Conservation (phyloP, 768 basidiomycete species). For the Podaxis sp. region DNA sequence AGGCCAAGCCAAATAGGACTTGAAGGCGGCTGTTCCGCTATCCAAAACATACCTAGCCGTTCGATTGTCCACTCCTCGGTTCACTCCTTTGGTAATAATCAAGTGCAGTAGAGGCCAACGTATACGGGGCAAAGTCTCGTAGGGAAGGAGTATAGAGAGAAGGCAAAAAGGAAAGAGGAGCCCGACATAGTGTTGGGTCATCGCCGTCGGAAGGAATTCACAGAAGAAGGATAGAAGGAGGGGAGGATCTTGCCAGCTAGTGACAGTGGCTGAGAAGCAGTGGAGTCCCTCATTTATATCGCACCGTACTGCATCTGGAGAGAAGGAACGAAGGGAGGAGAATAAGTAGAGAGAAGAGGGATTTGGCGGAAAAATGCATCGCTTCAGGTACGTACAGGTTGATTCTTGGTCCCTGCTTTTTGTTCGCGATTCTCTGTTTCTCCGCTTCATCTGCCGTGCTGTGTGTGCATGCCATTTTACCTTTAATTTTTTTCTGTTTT, state of each 20-base stretch:
- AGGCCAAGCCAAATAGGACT: not conserved
- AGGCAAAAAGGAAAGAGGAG: slow-evolving; percentile 9
- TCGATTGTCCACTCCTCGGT: not conserved
- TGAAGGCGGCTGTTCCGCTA: not conserved
- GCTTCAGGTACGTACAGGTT: slow-evolving; percentile 8
- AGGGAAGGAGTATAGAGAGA: not conserved
- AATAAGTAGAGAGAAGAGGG: not conserved
- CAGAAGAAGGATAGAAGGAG: slow-evolving; percentile 8
- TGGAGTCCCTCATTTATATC: not conserved
- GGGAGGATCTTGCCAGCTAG: not conserved
- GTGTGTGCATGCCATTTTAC: not conserved
- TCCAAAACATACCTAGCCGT: not conserved
- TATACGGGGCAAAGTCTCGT: slow-evolving; percentile 2
- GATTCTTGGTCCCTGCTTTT: not conserved
- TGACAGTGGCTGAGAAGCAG: slow-evolving; percentile 11
- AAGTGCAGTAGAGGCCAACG: not conserved
- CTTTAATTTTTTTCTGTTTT: not conserved
- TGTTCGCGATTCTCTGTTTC: not conserved
- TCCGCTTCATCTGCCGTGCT: not conserved
- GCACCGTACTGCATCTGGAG: not conserved
- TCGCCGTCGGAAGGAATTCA: slow-evolving; percentile 2
- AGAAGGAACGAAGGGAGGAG: not conserved
- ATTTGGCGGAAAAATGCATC: slow-evolving; percentile 4
- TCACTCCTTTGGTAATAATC: not conserved
- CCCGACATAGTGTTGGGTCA: slow-evolving; percentile 1